A percentile compares a stretch with the other conserved stretches of the same genome.
Conservation (phyloP, 2,329 filamentous ascomycete genomes). For the Fusarium neocosmosporiellum region DNA sequence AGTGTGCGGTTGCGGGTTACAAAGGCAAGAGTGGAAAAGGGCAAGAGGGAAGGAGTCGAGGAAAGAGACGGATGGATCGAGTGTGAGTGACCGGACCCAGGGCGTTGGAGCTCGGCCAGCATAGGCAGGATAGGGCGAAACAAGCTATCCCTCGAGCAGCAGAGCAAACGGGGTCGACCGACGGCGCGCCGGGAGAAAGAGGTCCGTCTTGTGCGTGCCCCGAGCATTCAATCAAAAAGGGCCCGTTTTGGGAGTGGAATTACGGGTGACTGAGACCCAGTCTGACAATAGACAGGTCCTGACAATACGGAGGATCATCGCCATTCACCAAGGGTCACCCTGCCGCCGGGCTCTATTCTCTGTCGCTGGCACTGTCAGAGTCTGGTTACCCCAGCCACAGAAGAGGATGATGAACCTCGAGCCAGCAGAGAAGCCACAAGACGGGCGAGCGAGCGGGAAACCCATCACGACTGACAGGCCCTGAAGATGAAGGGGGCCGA, state of each 20-base stretch:
- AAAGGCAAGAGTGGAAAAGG: conserved; percentile 11
- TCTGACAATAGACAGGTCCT: conserved; percentile 5
- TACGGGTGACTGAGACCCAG: conserved; percentile 26
- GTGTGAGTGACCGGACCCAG: neutral
- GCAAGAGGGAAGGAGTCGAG: conserved; percentile 5
- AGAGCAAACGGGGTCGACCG: neutral
- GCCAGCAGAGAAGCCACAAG: neutral
- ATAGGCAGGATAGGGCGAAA: conserved; percentile 24
- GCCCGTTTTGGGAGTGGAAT: conserved; percentile 9
- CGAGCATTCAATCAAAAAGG: conserved; percentile 1
- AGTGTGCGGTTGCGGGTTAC: conserved; percentile 28
- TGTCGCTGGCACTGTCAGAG: neutral
- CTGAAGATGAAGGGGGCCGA: conserved; percentile 32
- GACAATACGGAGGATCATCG: conserved; percentile 17
- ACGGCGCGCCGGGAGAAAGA: conserved; percentile 1
- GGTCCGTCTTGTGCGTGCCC: neutral
- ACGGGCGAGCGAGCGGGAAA: conserved; percentile 2
- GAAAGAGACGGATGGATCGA: conserved; percentile 15
- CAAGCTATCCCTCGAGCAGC: conserved; percentile 17
- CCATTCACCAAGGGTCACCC: conserved; percentile 19
- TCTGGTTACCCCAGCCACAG: conserved; percentile 5
- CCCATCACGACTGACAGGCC: conserved; percentile 4
- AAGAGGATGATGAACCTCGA: neutral
- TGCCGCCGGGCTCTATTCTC: neutral
- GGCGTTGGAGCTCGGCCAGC: conserved; percentile 15